Conservation (phyloP, 768 basidiomycete genomes). For the Pulveroboletus sp. region DNA sequence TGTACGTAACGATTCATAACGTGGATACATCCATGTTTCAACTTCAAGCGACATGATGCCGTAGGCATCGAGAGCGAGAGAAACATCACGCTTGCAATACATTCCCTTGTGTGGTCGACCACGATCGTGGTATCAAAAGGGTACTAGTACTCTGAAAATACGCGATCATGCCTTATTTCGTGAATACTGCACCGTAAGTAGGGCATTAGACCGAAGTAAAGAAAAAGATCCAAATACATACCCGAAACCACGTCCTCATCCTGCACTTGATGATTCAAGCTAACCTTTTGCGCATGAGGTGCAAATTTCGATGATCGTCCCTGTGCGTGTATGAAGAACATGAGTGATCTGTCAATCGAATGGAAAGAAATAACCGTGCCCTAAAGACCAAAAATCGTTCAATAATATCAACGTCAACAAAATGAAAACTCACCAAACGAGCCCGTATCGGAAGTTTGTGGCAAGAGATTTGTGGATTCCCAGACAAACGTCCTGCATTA, state of each 20-base stretch:
- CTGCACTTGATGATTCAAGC: conserved; percentile 74
- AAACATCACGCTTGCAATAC: no score
- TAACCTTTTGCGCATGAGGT: conserved; percentile 93
- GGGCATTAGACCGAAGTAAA: neutral
- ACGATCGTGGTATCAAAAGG: no score
- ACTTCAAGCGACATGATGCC: no score
- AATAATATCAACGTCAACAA: neutral
- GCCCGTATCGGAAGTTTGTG: conserved; percentile 88
- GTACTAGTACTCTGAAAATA: neutral
- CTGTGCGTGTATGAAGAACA: conserved; percentile 33
- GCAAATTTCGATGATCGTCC: conserved; percentile 93
- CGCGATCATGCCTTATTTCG: conserved; percentile 20
- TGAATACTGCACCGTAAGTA: conserved; percentile 24
- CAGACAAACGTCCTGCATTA: conserved; percentile 74
- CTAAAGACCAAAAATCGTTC: conserved; percentile 13
- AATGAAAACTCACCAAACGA: conserved; percentile 70
- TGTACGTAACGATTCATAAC: no score
- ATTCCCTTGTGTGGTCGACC: no score
- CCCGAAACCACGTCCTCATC: conserved; percentile 90
- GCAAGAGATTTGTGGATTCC: conserved; percentile 89
- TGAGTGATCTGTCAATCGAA: neutral
- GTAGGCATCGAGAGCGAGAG: no score
- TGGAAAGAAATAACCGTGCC: conserved; percentile 17
- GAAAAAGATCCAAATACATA: conserved; percentile 39
- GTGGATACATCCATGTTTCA: no score